Evolutionary conservation across 2,329 filamentous ascomycete species (phyloP).

Genomic region (Zymoseptoria passerinii): DNA sequence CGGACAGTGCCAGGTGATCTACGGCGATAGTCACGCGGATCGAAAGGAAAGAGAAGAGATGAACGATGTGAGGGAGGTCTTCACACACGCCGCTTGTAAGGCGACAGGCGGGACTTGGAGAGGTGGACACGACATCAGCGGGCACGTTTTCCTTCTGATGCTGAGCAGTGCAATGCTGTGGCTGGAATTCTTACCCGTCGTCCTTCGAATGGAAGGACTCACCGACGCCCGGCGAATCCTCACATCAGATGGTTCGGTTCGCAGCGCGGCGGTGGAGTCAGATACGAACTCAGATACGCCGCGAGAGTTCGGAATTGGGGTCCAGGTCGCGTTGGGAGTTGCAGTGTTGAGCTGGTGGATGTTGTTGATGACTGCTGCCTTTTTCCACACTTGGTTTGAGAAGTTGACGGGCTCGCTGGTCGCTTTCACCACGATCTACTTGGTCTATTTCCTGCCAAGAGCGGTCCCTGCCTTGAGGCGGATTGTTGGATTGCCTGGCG

Average conservation of each 20-base stretch:
- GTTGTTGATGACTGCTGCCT: conserved; percentile 96
- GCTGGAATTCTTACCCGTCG: conserved; percentile 64
- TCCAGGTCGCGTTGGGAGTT: conserved; percentile 50
- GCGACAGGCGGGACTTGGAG: conserved; percentile 73
- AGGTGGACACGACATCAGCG: conserved; percentile 93
- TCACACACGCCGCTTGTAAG: conserved; percentile 75
- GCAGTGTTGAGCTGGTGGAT: conserved; percentile 79
- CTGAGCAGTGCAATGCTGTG: conserved; percentile 72
- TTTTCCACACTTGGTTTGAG: conserved; percentile 98
- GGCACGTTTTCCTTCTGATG: conserved; percentile 88
- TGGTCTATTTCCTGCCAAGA: conserved; percentile 42
- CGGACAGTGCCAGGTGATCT: conserved; percentile 63
- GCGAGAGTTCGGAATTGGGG: conserved; percentile 34
- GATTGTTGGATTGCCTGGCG: conserved; percentile 41
- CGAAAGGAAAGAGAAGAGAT: conserved; percentile 38
- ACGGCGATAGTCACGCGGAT: conserved; percentile 24
- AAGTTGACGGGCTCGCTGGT: conserved; percentile 56
- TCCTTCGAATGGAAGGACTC: conserved; percentile 41
- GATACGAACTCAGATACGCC: conserved; percentile 33
- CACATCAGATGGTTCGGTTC: conserved; percentile 56
- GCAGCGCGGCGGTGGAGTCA: conserved; percentile 35
- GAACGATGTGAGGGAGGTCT: conserved; percentile 40
- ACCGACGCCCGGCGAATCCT: conserved; percentile 58
- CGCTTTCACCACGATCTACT: conserved; percentile 38
- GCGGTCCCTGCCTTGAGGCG: conserved; percentile 35